phyloP scores from a whole-genome alignment of 2,329 filamentous ascomycete genomes.

The Beauveria rudraprayagi region DNA sequence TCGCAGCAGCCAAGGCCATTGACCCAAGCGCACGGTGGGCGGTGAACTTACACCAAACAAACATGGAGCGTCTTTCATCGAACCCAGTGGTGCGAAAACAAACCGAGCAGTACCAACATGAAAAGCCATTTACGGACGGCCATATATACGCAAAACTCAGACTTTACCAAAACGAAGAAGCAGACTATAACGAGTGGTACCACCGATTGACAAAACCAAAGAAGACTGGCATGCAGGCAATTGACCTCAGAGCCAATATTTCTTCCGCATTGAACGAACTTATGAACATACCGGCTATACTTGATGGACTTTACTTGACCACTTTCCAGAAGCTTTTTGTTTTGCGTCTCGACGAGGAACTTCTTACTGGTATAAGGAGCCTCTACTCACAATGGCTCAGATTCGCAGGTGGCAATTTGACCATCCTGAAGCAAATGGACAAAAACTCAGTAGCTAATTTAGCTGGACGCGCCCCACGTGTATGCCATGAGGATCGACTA shows the following conservation, averaged over 20 bases:
- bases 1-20: background rate
- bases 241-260: background rate
- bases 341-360: background rate
- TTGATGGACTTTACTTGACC: background rate
- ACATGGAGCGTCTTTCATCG: background rate
- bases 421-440: constrained; percentile 4
- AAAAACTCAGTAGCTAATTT: constrained; percentile 7
- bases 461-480: background rate
- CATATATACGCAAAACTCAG: background rate
- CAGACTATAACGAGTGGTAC: background rate
- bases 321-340: background rate
- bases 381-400: constrained; percentile 2
- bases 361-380: background rate
- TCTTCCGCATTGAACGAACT: background rate
- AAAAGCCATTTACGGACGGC: background rate
- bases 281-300: background rate
- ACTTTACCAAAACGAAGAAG: too few relatives aligned
- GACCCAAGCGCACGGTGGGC: background rate
- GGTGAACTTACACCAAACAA: background rate
- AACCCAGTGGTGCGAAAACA: background rate
- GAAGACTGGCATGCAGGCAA: background rate
- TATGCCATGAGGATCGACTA: background rate
- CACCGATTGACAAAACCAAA: background rate
- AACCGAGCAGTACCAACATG: background rate
- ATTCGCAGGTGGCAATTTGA: background rate